Evolutionary conservation across 495 filamentous ascomycete genomes (phyloP).

Genomic region (Podospora pseudopauciseta): DNA sequence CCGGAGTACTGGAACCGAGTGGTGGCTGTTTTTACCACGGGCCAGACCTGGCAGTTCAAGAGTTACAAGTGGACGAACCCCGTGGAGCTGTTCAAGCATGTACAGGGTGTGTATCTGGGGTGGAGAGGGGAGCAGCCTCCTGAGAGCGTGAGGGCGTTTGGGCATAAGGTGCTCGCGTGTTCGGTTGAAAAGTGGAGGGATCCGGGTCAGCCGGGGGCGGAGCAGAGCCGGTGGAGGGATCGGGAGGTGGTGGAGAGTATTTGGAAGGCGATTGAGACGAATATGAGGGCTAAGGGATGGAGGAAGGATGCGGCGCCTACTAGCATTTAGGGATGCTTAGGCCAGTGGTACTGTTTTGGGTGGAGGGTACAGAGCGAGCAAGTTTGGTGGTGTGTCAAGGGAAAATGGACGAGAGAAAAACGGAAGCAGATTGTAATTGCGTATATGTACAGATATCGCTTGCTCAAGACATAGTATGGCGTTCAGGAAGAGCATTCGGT

Average conservation of each 20-base stretch:
- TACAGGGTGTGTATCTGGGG: conserved; percentile 82
- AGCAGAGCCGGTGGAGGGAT: conserved; percentile 77
- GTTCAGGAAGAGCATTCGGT: background rate
- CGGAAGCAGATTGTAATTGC: background rate
- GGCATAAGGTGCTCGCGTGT: conserved; percentile 70
- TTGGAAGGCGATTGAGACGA: conserved; percentile 84
- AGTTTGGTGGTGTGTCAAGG: background rate
- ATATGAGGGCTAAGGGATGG: conserved; percentile 86
- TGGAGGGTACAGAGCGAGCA: background rate
- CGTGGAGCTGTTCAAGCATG: conserved; percentile 81
- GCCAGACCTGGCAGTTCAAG: conserved; percentile 98
- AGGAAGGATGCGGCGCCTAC: conserved; percentile 59
- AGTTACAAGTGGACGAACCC: conserved; percentile 94
- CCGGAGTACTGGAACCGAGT: conserved; percentile 97
- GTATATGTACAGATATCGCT: background rate
- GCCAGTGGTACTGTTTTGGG: background rate
- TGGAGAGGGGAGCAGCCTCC: conserved; percentile 85
- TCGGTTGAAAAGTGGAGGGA: conserved; percentile 77
- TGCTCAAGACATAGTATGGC: background rate
- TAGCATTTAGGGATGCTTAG: background rate
- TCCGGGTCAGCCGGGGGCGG: conserved; percentile 43
- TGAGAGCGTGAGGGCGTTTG: conserved; percentile 73
- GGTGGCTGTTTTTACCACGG: conserved; percentile 96
- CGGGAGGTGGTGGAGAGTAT: conserved; percentile 90
- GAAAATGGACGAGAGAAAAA: background rate